Base-by-base conservation (phyloP, 2,329 filamentous ascomycete genomes). In the Reticulascus tulasneorum region DNA sequence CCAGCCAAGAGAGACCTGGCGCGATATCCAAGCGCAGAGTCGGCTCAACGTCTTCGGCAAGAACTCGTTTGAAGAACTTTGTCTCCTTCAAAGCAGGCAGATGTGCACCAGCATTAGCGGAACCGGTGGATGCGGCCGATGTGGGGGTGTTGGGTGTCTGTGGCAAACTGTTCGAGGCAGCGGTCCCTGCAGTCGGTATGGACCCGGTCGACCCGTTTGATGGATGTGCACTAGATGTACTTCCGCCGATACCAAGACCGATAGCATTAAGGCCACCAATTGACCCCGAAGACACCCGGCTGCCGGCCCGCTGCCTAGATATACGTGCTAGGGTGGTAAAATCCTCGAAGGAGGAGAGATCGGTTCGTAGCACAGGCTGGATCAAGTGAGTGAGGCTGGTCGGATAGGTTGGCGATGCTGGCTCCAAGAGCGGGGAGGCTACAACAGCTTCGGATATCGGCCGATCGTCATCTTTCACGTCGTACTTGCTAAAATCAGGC, bases 1-100 rank as follows among this genome's bases (percentile, higher is more conserved):
- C 89, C 29, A 98, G 75, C 88, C 93, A 98, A 1, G 89, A 96
- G 19, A 98, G 76, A 1, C 90, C 87, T 0, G 93, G 93, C 0
- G 93, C 90, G 3, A 80, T 75, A 58, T 98, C 93, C 4, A 98
- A 75, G 26, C 93, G 82, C 9, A 98, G 67, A 0, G 93, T 95
- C 1, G 93, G 93, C 56, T 98, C 93, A 38, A 98, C 87, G 54
- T 98, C 93, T 59, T 98, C 93, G 15, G 79, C 74, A 18, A 97
- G 63, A 6, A 82, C 82, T 29, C 93, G 82, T 66, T 97, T 97
- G 67, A 91, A 98, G 56, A 97, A 98, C 47, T 85, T 87, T 19
- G 85, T 87, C 38, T 97, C 93, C 54, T 93, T 94, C 25, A 98
- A 66, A 5, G 82, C 79, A 4, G 77, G 79, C 22, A 77, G 44